Percentiles rank a stretch among this genome's conserved stretches.
Conservation (phyloP, 2,329 filamentous ascomycete genomes). For the Neonectria sp. region DNA sequence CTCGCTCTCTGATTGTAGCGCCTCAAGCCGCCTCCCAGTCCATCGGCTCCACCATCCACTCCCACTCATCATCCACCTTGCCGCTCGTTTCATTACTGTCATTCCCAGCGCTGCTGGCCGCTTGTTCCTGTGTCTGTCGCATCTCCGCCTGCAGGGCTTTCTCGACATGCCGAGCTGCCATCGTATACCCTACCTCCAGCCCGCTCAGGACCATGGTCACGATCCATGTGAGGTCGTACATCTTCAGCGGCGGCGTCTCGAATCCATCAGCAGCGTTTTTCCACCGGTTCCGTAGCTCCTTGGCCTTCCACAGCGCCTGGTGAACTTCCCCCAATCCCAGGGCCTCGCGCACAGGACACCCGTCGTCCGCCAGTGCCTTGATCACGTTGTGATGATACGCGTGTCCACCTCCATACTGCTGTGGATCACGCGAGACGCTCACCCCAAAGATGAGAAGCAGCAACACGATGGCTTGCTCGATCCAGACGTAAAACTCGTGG, state of each 20-base stretch:
- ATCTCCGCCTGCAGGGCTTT: constrained; percentile 59
- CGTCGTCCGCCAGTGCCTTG: constrained; percentile 69
- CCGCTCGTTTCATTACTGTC: constrained; percentile 26
- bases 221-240: constrained; percentile 75
- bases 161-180: constrained; percentile 64
- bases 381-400: constrained; percentile 81
- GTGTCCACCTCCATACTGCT: constrained; percentile 54
- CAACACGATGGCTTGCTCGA: constrained; percentile 79
- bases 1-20: not conserved
- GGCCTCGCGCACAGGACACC: constrained; percentile 69
- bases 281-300: constrained; percentile 81
- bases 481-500: constrained; percentile 81
- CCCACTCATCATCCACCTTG: constrained; percentile 50
- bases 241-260: constrained; percentile 62
- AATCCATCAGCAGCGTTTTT: constrained; percentile 73
- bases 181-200: constrained; percentile 69
- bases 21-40: constrained; percentile 53
- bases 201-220: constrained; percentile 70
- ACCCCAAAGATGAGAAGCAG: constrained; percentile 76
- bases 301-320: constrained; percentile 74
- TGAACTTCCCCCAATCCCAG: constrained; percentile 71
- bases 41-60: constrained; percentile 59
- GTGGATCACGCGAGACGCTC: constrained; percentile 56
- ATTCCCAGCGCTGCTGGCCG: not conserved
- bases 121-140: constrained; percentile 6